phyloP scores from a whole-genome alignment of 75 land plant species.

The Picea glauca region DNA sequence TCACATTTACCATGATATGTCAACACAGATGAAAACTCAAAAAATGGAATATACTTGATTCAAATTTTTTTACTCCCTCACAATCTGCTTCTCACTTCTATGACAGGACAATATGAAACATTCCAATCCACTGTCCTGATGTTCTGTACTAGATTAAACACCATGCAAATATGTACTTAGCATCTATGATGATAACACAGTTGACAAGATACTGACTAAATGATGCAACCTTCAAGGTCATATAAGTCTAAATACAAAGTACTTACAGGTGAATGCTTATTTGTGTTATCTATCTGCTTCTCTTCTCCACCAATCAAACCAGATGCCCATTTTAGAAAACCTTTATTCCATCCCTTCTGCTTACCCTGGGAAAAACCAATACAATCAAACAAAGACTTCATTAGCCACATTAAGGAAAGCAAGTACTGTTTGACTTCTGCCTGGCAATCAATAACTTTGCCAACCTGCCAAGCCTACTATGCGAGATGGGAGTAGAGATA shows the following conservation, averaged over 20 bases:
- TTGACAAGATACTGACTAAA: not conserved
- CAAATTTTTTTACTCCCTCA: constrained; percentile 14
- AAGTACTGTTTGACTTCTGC: too few species aligned
- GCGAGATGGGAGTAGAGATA: too few species aligned
- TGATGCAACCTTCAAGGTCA: not conserved
- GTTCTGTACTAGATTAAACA: not conserved
- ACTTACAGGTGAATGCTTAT: constrained; percentile 2
- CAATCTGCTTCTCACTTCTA: constrained; percentile 15
- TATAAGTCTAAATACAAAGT: not conserved
- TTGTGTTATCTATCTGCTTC: not conserved
- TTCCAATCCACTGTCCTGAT: not conserved
- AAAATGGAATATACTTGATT: not conserved
- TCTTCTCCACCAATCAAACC: constrained; percentile 55
- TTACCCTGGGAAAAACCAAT: constrained; percentile 20
- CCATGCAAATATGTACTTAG: not conserved
- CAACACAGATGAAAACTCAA: not conserved
- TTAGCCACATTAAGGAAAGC: not conserved
- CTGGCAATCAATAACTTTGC: too few species aligned
- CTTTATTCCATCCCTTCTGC: constrained; percentile 49
- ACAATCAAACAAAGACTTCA: not conserved
- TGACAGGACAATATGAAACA: constrained; percentile 10
- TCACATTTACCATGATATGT: too few species aligned
- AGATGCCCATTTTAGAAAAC: constrained; percentile 74
- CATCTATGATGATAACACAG: not conserved
- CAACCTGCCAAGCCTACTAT: too few species aligned